phyloP scores from a whole-genome alignment of 202 grass and related monocot species.

The Bolboschoenoplectus hybrid region DNA sequence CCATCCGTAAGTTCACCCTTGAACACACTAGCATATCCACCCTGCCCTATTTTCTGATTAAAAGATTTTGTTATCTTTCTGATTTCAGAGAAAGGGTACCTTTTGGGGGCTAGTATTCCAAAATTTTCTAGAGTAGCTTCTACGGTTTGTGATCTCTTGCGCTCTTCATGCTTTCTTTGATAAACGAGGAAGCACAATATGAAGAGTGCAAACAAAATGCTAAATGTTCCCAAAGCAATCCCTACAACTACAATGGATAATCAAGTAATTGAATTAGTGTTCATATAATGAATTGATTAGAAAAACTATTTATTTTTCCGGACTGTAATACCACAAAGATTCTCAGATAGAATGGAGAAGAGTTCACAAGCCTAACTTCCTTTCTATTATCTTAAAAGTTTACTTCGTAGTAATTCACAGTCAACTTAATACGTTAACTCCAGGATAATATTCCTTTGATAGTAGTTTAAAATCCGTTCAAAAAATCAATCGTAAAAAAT shows the following conservation, averaged over 20 bases:
- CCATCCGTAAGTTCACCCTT: conserved; percentile 41
- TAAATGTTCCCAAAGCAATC: neutral
- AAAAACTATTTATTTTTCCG: neutral
- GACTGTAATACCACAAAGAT: too few relatives aligned
- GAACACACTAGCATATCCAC: conserved; percentile 33
- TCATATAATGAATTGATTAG: too few relatives aligned
- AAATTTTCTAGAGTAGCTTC: conserved; percentile 34
- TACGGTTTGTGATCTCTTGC: conserved; percentile 1
- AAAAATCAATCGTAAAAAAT: too few relatives aligned
- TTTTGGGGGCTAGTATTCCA: conserved; percentile 15
- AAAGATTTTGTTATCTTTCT: conserved; percentile 49
- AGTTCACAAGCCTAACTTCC: too few relatives aligned
- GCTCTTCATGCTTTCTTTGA: neutral
- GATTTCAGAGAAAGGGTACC: conserved; percentile 41
- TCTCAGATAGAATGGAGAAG: too few relatives aligned
- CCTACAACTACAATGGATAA: neutral
- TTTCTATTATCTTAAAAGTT: too few relatives aligned
- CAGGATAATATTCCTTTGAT: too few relatives aligned
- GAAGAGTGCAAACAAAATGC: conserved; percentile 13
- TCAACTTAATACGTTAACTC: too few relatives aligned
- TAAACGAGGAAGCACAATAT: neutral
- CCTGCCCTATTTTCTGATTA: conserved; percentile 26
- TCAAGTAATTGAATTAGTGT: neutral
- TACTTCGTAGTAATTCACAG: too few relatives aligned
- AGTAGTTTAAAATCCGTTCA: too few relatives aligned